Conservation (phyloP, 768 basidiomycete genomes). For the Austroboletus festivus region DNA sequence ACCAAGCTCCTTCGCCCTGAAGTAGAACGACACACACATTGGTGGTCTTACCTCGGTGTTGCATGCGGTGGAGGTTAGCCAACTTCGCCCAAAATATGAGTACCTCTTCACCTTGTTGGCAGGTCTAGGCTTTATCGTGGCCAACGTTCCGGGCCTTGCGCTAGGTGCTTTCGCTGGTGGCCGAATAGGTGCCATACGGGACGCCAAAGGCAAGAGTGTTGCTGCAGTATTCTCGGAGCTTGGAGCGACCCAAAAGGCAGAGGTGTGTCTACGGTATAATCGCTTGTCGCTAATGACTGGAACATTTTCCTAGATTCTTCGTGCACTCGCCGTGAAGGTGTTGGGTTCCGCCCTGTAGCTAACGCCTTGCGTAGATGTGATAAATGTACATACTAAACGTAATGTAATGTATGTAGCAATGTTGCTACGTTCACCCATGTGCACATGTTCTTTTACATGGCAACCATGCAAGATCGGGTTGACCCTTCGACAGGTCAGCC, state of each 20-base stretch:
- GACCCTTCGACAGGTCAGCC: constrained; percentile 17
- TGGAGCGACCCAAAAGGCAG: constrained; percentile 77
- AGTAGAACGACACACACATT: constrained; percentile 64
- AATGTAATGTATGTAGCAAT: no score
- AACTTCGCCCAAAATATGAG: constrained; percentile 3
- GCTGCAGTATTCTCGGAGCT: constrained; percentile 82
- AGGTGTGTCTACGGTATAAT: constrained; percentile 50
- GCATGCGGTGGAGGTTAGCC: constrained; percentile 60
- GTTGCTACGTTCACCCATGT: no score
- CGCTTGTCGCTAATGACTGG: neutral
- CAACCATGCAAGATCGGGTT: neutral
- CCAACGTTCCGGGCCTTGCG: constrained; percentile 83
- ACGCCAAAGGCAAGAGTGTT: constrained; percentile 93
- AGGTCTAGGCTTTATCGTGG: constrained; percentile 45
- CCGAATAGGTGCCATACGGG: constrained; percentile 84
- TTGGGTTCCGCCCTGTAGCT: constrained; percentile 56
- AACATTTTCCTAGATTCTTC: constrained; percentile 56
- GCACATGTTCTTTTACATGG: no score
- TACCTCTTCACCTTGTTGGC: constrained; percentile 35
- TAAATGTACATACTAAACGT: neutral
- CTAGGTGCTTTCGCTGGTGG: constrained; percentile 88
- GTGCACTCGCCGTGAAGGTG: constrained; percentile 79
- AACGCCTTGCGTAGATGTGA: constrained; percentile 9
- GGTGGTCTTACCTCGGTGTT: constrained; percentile 75
- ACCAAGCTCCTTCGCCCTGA: constrained; percentile 74